These are phyloP conservation scores for Aspergillus steynii DNA, from an alignment of 495 filamentous ascomycete species.

Conservation along the genomic window DNA sequence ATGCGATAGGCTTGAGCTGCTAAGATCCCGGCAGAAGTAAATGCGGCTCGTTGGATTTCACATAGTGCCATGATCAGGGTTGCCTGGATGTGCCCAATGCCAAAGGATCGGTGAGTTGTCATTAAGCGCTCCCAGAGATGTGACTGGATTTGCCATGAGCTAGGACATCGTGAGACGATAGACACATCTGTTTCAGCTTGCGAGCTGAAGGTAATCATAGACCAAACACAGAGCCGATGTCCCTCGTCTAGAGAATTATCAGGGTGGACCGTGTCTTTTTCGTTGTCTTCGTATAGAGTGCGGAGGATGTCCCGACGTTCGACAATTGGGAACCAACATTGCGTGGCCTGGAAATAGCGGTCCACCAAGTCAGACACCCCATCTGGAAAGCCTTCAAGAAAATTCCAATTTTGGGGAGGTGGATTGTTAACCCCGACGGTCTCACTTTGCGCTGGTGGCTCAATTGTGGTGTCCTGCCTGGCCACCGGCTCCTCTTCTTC, in stretches of 20 bases:
- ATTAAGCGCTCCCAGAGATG: neutral
- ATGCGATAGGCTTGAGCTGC: neutral
- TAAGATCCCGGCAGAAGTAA: neutral
- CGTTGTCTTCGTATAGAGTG: slow-evolving; percentile 17
- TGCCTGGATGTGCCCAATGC: neutral
- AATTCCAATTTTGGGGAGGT: neutral
- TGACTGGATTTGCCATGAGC: neutral
- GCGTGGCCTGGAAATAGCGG: slow-evolving; percentile 64
- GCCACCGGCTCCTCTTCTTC: neutral
- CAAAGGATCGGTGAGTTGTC: neutral
- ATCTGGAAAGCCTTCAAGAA: slow-evolving; percentile 14
- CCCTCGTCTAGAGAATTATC: slow-evolving; percentile 20
- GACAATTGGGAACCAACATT: slow-evolving; percentile 65
- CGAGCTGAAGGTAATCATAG: slow-evolving; percentile 18
- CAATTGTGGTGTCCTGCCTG: neutral
- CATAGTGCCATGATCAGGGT: neutral
- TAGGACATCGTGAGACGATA: neutral
- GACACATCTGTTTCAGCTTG: neutral
- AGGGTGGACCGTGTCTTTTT: neutral
- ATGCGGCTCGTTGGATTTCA: neutral
- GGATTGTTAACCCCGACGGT: neutral
- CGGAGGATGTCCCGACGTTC: slow-evolving; percentile 58
- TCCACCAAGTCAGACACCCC: slow-evolving; percentile 48
- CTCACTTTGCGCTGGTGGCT: neutral
- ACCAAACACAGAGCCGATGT: slow-evolving; percentile 21